Percentiles rank a stretch among this genome's conserved stretches.
phyloP scores from a whole-genome alignment of 2,329 filamentous ascomycete genomes.

The Metarhizium rileyi region DNA sequence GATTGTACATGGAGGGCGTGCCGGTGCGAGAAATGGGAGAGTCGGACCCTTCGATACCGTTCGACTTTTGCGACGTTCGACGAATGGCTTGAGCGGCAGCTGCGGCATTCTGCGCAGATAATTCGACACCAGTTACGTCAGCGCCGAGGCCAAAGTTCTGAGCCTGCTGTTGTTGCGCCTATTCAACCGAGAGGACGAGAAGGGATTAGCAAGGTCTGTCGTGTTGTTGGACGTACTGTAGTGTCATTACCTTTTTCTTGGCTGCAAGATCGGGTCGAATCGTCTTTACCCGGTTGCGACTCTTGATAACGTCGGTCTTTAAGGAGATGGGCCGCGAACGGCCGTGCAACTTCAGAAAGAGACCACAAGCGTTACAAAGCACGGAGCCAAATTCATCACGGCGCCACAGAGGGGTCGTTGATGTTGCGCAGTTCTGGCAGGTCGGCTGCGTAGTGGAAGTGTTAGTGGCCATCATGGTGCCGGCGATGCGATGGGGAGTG shows the following conservation, averaged over 20 bases:
- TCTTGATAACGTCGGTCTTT: conserved; percentile 99
- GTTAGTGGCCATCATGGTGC: conserved; percentile 43
- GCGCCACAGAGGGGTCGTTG: conserved; percentile 92
- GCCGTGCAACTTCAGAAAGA: conserved; percentile 95
- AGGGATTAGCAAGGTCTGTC: background rate
- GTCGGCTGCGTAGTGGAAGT: conserved; percentile 70
- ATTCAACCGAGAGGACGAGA: background rate
- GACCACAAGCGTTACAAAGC: conserved; percentile 94
- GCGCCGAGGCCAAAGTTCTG: conserved; percentile 29
- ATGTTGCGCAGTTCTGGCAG: conserved; percentile 93
- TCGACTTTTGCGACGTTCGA: conserved; percentile 62
- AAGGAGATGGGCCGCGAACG: conserved; percentile 87
- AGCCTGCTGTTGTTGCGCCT: conserved; percentile 27
- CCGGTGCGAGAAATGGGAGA: conserved; percentile 72
- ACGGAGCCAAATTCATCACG: conserved; percentile 93
- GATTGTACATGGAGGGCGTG: conserved; percentile 66
- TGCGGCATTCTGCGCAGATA: conserved; percentile 39
- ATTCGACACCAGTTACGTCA: conserved; percentile 51
- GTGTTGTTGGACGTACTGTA: background rate
- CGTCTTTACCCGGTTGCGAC: conserved; percentile 94
- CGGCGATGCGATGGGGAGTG: conserved; percentile 24
- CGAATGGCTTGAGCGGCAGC: conserved; percentile 44
- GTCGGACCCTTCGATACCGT: conserved; percentile 65
- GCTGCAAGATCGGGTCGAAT: conserved; percentile 66
- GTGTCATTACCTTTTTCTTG: conserved; percentile 64